Conservation (phyloP, 192 early-diverging fungal genomes). For the Backusella mclennaniae region DNA sequence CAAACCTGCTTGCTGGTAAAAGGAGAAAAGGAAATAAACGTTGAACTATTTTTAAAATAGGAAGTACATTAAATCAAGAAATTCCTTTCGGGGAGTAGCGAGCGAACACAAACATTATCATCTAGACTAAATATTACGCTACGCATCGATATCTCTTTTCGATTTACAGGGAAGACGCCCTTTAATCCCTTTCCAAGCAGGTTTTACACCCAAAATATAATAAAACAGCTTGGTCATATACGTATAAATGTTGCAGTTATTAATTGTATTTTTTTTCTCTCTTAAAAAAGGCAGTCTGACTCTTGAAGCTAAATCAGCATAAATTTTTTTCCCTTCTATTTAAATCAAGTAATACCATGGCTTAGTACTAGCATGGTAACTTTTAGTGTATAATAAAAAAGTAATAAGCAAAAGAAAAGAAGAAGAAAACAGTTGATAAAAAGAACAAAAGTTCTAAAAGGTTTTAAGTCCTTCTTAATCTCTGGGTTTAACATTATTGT, state of each 20-base stretch:
- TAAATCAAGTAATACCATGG: not conserved
- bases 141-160: not conserved
- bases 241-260: not conserved
- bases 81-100: not conserved
- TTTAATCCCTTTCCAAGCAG: not conserved
- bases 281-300: not conserved
- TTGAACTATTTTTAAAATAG: not conserved
- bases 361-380: not conserved
- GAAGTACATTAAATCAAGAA: not conserved
- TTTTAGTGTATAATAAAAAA: not conserved
- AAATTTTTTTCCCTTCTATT: not conserved
- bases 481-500: not conserved
- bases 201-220: not conserved
- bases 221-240: not conserved
- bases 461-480: not conserved
- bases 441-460: not conserved
- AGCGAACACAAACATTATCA: not conserved
- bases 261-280: not conserved
- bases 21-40: not conserved
- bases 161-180: not conserved
- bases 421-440: not conserved
- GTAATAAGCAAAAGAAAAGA: no score
- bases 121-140: not conserved
- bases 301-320: not conserved
- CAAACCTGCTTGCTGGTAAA: not conserved